A percentile compares a stretch with the other conserved stretches of the same genome.
Evolutionary conservation across 495 filamentous ascomycete genomes (phyloP).

Genomic region (Hypoxylon fragiforme): DNA sequence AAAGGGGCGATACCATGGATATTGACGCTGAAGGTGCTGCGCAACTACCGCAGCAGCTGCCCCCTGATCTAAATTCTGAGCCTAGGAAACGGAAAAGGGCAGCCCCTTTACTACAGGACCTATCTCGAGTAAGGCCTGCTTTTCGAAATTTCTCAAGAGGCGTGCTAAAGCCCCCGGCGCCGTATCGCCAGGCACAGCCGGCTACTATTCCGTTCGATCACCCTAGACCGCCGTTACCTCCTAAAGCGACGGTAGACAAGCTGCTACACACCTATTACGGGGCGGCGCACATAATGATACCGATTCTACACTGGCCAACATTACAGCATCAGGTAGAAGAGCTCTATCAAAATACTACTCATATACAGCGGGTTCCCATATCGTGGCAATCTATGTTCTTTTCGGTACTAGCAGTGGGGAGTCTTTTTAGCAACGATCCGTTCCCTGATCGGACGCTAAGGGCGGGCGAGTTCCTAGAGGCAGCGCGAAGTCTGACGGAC

Average conservation of each 20-base stretch:
- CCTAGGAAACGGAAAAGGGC: slow-evolving; percentile 63
- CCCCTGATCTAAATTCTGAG: slow-evolving; percentile 64
- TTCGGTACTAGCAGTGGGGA: slow-evolving; percentile 81
- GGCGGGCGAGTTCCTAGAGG: slow-evolving; percentile 72
- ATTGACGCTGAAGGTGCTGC: slow-evolving; percentile 60
- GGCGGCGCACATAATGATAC: slow-evolving; percentile 76
- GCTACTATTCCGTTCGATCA: slow-evolving; percentile 54
- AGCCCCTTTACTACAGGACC: slow-evolving; percentile 61
- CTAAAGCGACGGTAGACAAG: slow-evolving; percentile 70
- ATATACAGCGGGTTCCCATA: slow-evolving; percentile 64
- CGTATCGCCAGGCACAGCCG: slow-evolving; percentile 61
- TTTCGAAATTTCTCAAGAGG: slow-evolving; percentile 74
- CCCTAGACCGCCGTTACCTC: slow-evolving; percentile 67
- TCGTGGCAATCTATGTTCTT: slow-evolving; percentile 85
- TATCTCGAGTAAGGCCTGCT: slow-evolving; percentile 71
- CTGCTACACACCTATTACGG: slow-evolving; percentile 76
- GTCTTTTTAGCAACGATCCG: slow-evolving; percentile 69
- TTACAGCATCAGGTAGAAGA: slow-evolving; percentile 77
- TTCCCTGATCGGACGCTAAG: slow-evolving; percentile 56
- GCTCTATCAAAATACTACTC: slow-evolving; percentile 67
- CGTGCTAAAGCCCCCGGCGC: slow-evolving; percentile 79
- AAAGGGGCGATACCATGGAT: slow-evolving; percentile 60
- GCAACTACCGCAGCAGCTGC: slow-evolving; percentile 66
- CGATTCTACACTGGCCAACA: slow-evolving; percentile 87
- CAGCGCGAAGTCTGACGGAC: slow-evolving; percentile 70